Conservation (phyloP, 2,329 filamentous ascomycete species). For the Arthrinium puccinioides region DNA sequence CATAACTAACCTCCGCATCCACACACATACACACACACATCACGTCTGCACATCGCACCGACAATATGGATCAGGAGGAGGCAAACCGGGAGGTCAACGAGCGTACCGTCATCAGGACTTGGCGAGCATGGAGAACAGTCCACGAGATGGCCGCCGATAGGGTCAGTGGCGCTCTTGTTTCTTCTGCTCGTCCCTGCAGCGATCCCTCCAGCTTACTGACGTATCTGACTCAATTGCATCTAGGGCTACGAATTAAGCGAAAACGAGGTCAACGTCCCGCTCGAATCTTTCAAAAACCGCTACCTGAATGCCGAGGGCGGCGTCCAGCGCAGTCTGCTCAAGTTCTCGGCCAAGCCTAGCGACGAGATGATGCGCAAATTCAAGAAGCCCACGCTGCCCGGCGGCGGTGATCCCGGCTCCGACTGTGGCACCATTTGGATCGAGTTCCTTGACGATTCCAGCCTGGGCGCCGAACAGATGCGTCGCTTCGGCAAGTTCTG, state of each 20-base stretch:
- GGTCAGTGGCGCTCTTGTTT: slow-evolving; percentile 43
- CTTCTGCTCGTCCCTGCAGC: background rate
- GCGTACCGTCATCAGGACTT: slow-evolving; percentile 61
- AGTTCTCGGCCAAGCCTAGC: slow-evolving; percentile 81
- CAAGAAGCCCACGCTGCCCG: slow-evolving; percentile 61
- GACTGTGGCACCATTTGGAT: slow-evolving; percentile 87
- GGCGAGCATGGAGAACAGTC: slow-evolving; percentile 88
- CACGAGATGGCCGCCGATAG: slow-evolving; percentile 93
- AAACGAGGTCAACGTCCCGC: slow-evolving; percentile 78
- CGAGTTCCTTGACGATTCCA: slow-evolving; percentile 75
- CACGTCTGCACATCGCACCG: background rate
- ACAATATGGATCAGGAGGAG: slow-evolving; percentile 34
- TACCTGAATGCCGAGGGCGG: slow-evolving; percentile 68
- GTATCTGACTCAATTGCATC: background rate
- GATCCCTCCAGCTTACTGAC: slow-evolving; percentile 8
- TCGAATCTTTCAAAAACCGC: slow-evolving; percentile 70
- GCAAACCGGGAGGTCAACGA: slow-evolving; percentile 32
- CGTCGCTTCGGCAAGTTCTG: slow-evolving; percentile 82
- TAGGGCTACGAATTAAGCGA: slow-evolving; percentile 92
- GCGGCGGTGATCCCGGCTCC: slow-evolving; percentile 61
- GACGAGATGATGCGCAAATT: slow-evolving; percentile 79
- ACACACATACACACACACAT: slow-evolving; percentile 14
- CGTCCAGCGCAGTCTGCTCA: slow-evolving; percentile 75
- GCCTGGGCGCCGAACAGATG: slow-evolving; percentile 86
- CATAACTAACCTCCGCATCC: background rate